Evolutionary conservation across 129 eudicot genomes (phyloP), one percentile per base, ranked within the genome.

Genomic region (Glebionis coronaria): DNA sequence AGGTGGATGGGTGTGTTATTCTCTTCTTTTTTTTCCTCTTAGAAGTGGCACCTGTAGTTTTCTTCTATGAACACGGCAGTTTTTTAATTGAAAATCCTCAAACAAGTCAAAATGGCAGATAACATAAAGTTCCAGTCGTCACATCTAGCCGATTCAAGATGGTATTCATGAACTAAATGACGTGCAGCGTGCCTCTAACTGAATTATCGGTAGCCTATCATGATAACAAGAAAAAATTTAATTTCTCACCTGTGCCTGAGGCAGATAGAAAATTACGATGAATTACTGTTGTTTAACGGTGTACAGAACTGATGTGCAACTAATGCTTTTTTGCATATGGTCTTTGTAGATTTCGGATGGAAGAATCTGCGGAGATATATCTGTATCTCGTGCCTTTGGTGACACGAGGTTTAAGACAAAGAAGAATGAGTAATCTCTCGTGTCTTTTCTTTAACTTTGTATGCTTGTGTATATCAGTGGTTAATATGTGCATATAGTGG

Each of bases 311-410:
- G 56, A 62, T 52, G 16, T 9, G 63, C 16, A 14, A 44, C 40
- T 71, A 29, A 31, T 56, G 21, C 14, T 20, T 70, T n/a, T 75
- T 16, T 75, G 25, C 56, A 10, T 56, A 31, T 73, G 67, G 16
- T 64, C 1, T 72, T 12, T 73, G 54, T 81, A 93, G 99, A 86
- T 89, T 80, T 73, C 73, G 7, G 83, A 93, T 79, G 99, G 99
- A 73, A 86, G 99, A 79, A 93, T 93, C 54, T 93, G 99, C 68
- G 97, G 97, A 75, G 99, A 93, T 73, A 86, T 93, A 19, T 85
- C 99, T 15, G 95, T 93, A 27, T 89, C 99, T 14, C 99, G 99
- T 79, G 95, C 99, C 74, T 89, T 93, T 79, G 99, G 99, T 65
- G 99, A 93, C 85, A 81, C 82, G 57, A 84, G 99, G 28, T 93